Evolutionary conservation across 441 rosid genomes (phyloP).

Genomic region (Codiaeum variegatum): DNA sequence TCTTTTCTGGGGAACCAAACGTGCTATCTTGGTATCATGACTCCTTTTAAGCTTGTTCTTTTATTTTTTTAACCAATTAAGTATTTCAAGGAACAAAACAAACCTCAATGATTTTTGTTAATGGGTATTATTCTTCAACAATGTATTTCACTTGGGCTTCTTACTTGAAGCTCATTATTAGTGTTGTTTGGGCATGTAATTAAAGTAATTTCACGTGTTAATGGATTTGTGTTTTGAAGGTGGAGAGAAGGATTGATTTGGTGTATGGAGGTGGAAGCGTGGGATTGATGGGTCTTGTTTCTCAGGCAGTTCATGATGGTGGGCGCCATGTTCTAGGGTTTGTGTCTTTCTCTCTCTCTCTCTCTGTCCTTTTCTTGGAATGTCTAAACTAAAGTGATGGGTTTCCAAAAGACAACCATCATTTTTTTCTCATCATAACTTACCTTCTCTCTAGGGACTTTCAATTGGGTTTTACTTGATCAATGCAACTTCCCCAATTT

Average conservation of each 20-base stretch:
- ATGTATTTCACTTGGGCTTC: conserved; percentile 13
- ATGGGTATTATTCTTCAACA: conserved; percentile 36
- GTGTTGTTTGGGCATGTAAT: neutral
- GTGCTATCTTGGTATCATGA: conserved; percentile 60
- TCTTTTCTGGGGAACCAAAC: conserved; percentile 35
- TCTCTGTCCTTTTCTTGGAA: neutral
- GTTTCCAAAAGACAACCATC: conserved; percentile 26
- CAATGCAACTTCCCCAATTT: conserved; percentile 30
- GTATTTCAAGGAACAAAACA: conserved; percentile 25
- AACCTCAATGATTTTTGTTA: conserved; percentile 33
- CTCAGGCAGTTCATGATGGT: conserved; percentile 97
- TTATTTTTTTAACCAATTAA: neutral
- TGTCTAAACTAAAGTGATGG: neutral
- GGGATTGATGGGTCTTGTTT: conserved; percentile 97
- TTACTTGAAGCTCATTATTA: conserved; percentile 25
- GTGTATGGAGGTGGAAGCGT: conserved; percentile 98
- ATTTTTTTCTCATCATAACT: conserved; percentile 22
- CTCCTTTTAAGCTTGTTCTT: conserved; percentile 46
- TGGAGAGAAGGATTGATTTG: conserved; percentile 91
- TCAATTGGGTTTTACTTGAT: conserved; percentile 14
- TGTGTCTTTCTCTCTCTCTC: conserved; percentile 32
- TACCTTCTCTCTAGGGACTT: neutral
- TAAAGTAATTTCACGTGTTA: conserved; percentile 27
- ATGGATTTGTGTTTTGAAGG: conserved; percentile 51
- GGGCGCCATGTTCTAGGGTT: conserved; percentile 99